Evolutionary conservation across 345 rosid species (phyloP), one percentile per base, ranked within the genome.

Genomic region (Litchi chinensis): DNA sequence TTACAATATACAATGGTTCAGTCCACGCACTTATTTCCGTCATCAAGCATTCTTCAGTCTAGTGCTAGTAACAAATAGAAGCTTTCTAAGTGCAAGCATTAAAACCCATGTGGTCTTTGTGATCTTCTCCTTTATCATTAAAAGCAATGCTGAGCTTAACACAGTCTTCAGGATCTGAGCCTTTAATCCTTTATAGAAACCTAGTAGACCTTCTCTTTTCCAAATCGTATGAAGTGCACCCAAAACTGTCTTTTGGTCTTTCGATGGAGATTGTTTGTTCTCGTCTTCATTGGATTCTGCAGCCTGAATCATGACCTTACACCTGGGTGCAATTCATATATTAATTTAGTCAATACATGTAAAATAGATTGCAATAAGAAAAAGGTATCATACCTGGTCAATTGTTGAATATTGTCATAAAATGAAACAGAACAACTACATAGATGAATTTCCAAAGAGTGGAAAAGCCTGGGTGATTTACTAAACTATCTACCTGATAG

Each of bases 91-190:
- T 3, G 95, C 95, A 24, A 95, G 89, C 68, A 95, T 76, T 56
- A 93, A 71, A 77, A 95, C 86, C 98, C 99, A 91, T 40, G 98
- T 86, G 56, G 91, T 85, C 77, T 85, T 89, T 28, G 97, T 79
- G 79, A 93, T 93, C 82, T 93, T 95, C 91, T 95, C 98, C 83
- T 95, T 95, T 77, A 93, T 92, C 99, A 93, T 95, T 79, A 95
- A 78, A 59, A 92, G 91, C 88, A 95, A 88, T 24, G 98, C 98
- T 0, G 99, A 93, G 90, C 99, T 93, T 41, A 95, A 81, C 24
- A 95, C 98, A 6, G 99, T 95, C 89, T 95, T 95, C 79, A 95
- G 83, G 77, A 95, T 91, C 89, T 95, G 99, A 41, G 99, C 97
- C 63, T 90, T 83, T 78, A 95, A 82, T 73, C 99, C 97, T 81